Conservation (phyloP, 345 rosid genomes). For the Chamaenerion angustifolium region DNA sequence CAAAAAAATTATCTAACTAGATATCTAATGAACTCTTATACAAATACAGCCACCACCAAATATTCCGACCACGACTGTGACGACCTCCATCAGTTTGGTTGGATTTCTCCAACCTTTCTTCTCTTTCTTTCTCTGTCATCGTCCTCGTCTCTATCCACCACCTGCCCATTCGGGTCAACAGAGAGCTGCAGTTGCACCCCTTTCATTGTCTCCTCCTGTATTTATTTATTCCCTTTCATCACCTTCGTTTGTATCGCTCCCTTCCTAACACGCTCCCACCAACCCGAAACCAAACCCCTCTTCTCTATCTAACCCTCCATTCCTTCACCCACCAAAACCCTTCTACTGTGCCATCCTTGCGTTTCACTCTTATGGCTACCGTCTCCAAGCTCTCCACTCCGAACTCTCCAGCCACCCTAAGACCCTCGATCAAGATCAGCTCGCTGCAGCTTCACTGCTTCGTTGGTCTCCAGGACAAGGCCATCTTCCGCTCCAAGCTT, state of each 20-base stretch:
- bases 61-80: slow-evolving; percentile 1
- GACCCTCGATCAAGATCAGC: slow-evolving; percentile 26
- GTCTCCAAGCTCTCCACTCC: slow-evolving; percentile 58
- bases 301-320: no score
- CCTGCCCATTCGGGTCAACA: slow-evolving; percentile 9
- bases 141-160: not conserved
- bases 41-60: not conserved
- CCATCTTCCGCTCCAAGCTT: slow-evolving; percentile 22
- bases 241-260: slow-evolving; percentile 10
- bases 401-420: slow-evolving; percentile 13
- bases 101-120: not conserved
- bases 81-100: no score
- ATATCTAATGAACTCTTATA: no score
- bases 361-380: slow-evolving; percentile 41
- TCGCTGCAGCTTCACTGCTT: slow-evolving; percentile 24
- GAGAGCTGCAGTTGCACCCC: slow-evolving; percentile 5
- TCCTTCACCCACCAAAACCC: slow-evolving; percentile 7
- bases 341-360: not conserved
- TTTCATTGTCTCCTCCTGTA: not conserved
- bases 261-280: not conserved
- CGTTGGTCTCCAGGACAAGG: slow-evolving; percentile 17
- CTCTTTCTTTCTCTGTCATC: not conserved
- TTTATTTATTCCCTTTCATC: not conserved
- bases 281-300: not conserved
- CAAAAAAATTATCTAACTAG: no score